phyloP scores from a whole-genome alignment of 805 yeast species.

The Candida xiaguanensis region DNA sequence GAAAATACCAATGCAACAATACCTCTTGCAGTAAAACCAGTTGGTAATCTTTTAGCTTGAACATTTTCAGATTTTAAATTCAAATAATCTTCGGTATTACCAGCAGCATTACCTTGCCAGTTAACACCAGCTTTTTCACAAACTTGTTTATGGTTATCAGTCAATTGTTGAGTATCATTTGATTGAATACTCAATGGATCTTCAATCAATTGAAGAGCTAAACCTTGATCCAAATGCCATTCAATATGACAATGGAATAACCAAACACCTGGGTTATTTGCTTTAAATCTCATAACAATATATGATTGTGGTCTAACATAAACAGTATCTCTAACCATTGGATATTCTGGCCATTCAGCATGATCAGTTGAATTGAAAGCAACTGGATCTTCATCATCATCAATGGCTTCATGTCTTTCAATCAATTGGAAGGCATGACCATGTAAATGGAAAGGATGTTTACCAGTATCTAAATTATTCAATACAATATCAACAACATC shows the following conservation, averaged over 20 bases:
- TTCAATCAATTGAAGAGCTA: slow-evolving; percentile 68
- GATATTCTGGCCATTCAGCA: slow-evolving; percentile 51
- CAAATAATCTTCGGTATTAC: slow-evolving; percentile 55
- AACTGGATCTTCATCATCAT: slow-evolving; percentile 53
- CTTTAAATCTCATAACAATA: slow-evolving; percentile 65
- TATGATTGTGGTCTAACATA: slow-evolving; percentile 65
- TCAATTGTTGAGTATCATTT: slow-evolving; percentile 46
- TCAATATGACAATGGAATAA: slow-evolving; percentile 89
- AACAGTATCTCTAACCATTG: slow-evolving; percentile 68
- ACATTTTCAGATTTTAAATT: slow-evolving; percentile 73
- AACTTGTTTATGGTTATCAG: slow-evolving; percentile 55
- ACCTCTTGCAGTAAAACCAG: slow-evolving; percentile 93
- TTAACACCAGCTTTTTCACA: slow-evolving; percentile 59
- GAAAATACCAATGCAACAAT: slow-evolving; percentile 92
- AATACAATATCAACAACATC: slow-evolving; percentile 73
- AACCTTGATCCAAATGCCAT: slow-evolving; percentile 81
- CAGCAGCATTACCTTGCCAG: slow-evolving; percentile 85
- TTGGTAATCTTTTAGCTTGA: slow-evolving; percentile 66
- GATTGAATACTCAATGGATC: slow-evolving; percentile 55
- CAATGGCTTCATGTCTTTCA: slow-evolving; percentile 47
- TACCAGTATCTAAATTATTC: slow-evolving; percentile 76
- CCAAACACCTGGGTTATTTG: slow-evolving; percentile 94
- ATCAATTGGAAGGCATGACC: slow-evolving; percentile 70
- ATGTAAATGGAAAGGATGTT: slow-evolving; percentile 77
- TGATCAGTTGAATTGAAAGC: slow-evolving; percentile 37